These are phyloP conservation scores for Curvularia sp. DNA, from an alignment of 2,329 filamentous ascomycete genomes.

Conservation along the genomic window DNA sequence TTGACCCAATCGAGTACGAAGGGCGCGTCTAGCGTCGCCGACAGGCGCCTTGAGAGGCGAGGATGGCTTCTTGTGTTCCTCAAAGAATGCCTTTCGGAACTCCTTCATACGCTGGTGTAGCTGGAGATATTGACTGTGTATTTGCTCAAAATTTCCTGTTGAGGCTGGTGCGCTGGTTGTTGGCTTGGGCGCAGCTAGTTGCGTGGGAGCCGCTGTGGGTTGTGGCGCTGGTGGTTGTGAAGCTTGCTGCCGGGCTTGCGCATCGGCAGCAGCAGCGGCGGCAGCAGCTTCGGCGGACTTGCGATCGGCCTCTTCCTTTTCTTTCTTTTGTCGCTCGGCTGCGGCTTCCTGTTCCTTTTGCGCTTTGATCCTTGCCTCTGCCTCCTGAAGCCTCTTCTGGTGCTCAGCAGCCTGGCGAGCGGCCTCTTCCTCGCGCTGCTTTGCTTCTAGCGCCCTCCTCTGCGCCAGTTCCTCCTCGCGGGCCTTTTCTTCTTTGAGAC, in stretches of 20 bases:
- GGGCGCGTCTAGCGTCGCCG: conserved; percentile 43
- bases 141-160: conserved; percentile 33
- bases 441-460: conserved; percentile 44
- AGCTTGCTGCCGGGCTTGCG: conserved; percentile 33
- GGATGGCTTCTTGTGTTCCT: conserved; percentile 31
- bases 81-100: conserved; percentile 43
- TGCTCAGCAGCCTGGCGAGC: conserved; percentile 38
- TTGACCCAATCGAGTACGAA: conserved; percentile 45
- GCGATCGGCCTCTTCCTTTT: conserved; percentile 40
- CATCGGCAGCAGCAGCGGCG: conserved; percentile 30
- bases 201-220: conserved; percentile 13
- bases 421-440: conserved; percentile 42
- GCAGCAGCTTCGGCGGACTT: conserved; percentile 40
- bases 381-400: conserved; percentile 40
- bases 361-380: conserved; percentile 39
- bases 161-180: conserved; percentile 17
- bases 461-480: conserved; percentile 50
- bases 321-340: conserved; percentile 35
- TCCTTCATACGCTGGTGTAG: conserved; percentile 48
- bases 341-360: conserved; percentile 43
- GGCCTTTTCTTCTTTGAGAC: conserved; percentile 54
- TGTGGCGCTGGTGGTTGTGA: conserved; percentile 19
- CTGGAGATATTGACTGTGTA: conserved; percentile 46
- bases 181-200: conserved; percentile 11
- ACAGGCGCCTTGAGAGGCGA: conserved; percentile 39